A percentile compares a stretch with the other conserved stretches of the same genome.
Conservation (phyloP, 768 basidiomycete genomes). For the Pisolithus albus region DNA sequence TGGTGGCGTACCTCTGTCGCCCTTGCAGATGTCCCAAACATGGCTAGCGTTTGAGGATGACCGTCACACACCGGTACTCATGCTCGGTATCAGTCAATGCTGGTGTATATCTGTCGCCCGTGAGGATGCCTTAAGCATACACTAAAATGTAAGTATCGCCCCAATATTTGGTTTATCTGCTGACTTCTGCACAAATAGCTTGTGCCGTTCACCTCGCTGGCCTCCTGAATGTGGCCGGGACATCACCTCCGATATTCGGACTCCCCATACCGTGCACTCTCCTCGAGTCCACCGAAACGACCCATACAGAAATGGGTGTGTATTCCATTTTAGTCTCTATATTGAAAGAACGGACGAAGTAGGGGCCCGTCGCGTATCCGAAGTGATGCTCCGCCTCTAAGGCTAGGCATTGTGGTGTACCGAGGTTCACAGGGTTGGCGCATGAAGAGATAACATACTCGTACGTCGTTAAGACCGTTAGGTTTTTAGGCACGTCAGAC, state of each 20-base stretch:
- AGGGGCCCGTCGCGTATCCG: constrained; percentile 19
- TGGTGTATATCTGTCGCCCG: too few relatives aligned
- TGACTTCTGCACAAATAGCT: neutral
- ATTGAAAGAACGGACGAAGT: constrained; percentile 11
- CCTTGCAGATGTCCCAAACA: too few relatives aligned
- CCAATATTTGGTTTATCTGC: too few relatives aligned
- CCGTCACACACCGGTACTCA: too few relatives aligned
- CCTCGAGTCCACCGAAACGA: constrained; percentile 4
- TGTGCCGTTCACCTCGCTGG: constrained; percentile 12
- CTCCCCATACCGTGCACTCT: constrained; percentile 8
- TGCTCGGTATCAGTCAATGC: too few relatives aligned
- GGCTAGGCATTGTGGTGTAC: constrained; percentile 9
- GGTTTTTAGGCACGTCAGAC: too few relatives aligned
- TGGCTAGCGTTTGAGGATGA: too few relatives aligned
- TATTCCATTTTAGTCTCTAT: constrained; percentile 6
- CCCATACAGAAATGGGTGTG: constrained; percentile 14
- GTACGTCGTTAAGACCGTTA: neutral
- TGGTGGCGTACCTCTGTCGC: too few relatives aligned
- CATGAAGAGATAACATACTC: constrained; percentile 4
- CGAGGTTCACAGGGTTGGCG: constrained; percentile 4
- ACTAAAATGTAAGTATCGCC: too few relatives aligned
- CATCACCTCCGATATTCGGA: constrained; percentile 6
- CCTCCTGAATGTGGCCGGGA: constrained; percentile 10
- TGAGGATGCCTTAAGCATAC: too few relatives aligned
- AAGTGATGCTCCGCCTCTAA: constrained; percentile 26